Evolutionary conservation across 2,329 filamentous ascomycete species (phyloP).

Genomic region (Pezicula radicicola): DNA sequence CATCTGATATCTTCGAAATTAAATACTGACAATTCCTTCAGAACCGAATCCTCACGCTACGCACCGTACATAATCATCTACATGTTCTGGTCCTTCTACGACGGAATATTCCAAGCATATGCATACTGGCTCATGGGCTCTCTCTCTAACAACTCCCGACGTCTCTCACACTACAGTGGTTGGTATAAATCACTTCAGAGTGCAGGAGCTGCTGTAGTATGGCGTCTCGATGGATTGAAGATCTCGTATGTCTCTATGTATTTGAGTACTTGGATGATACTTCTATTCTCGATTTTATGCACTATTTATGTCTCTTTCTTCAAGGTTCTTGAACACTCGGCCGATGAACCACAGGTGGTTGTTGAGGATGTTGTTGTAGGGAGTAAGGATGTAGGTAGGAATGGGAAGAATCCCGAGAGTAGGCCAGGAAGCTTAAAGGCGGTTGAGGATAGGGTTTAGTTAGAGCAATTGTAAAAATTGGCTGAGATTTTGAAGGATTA

Average conservation of each 20-base stretch:
- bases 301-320: too few species aligned
- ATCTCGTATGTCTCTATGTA: conserved; percentile 70
- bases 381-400: too few species aligned
- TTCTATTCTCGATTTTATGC: conserved; percentile 29
- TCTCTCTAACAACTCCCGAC: conserved; percentile 84
- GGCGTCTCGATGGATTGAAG: conserved; percentile 61
- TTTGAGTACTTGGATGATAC: conserved; percentile 69
- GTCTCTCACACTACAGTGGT: conserved; percentile 83
- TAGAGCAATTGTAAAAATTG: too few species aligned
- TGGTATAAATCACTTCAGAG: conserved; percentile 88
- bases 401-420: too few species aligned
- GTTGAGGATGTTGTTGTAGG: too few species aligned
- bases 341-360: too few species aligned
- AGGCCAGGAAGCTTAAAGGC: too few species aligned
- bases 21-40: background rate
- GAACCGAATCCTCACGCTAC: conserved; percentile 49
- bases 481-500: too few species aligned
- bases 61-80: conserved; percentile 79
- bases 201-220: conserved; percentile 72
- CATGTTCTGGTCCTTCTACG: conserved; percentile 84
- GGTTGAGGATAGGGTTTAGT: too few species aligned
- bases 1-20: too few species aligned
- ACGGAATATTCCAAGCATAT: conserved; percentile 83
- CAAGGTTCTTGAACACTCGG: too few species aligned
- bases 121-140: conserved; percentile 94